phyloP scores from a whole-genome alignment of 805 yeast genomes.

The Wickerhamomyces xylosicus region DNA sequence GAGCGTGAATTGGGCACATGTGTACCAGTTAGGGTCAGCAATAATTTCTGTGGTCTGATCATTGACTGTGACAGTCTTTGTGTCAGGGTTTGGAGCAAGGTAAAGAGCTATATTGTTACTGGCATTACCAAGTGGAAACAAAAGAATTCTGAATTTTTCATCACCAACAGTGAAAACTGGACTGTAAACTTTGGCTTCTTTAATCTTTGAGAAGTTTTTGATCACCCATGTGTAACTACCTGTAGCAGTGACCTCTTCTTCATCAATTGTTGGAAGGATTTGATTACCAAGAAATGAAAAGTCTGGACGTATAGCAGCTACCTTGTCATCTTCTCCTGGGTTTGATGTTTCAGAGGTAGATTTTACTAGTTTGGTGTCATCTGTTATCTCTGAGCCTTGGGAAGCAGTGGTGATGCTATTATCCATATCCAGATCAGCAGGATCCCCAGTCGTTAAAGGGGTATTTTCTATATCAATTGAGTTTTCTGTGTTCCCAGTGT shows the following conservation, averaged over 20 bases:
- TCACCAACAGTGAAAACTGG: constrained; percentile 48
- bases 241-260: constrained; percentile 21
- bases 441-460: too few species aligned
- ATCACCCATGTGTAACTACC: constrained; percentile 31
- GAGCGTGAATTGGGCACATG: constrained; percentile 86
- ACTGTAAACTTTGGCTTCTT: constrained; percentile 23
- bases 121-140: constrained; percentile 72
- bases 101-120: constrained; percentile 58
- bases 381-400: neutral
- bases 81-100: constrained; percentile 53
- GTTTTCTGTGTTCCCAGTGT: too few species aligned
- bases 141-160: constrained; percentile 55
- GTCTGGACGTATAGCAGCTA: neutral
- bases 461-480: too few species aligned
- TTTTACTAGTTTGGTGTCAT: neutral
- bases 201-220: constrained; percentile 17
- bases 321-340: neutral
- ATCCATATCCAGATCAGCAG: too few species aligned
- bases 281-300: constrained; percentile 11
- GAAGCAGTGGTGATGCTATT: neutral
- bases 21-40: constrained; percentile 53
- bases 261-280: constrained; percentile 17
- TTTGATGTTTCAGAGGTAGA: neutral
- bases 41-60: constrained; percentile 19
- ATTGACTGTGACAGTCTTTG: constrained; percentile 17